Evolutionary conservation across 2,329 filamentous ascomycete species (phyloP), one percentile per base, ranked within the genome.

Genomic region (Paecilomyces dactylethromorphus): DNA sequence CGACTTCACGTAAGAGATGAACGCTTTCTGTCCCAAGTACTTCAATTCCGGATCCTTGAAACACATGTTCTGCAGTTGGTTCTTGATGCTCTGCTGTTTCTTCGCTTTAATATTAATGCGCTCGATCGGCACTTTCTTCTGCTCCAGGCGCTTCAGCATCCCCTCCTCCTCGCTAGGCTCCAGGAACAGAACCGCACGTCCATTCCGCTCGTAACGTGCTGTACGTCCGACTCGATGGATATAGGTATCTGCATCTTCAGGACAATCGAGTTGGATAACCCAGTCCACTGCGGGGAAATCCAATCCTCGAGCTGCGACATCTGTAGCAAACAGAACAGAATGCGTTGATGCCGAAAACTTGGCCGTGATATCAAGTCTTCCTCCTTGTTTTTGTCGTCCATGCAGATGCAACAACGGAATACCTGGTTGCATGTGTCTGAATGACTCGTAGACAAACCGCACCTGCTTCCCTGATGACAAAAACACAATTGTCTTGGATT

Each of bases 191-290:
- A 97, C 91, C 1, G 94, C 93, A 45, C 88, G 86, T 7, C 94
- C 94, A 56, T 91, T 86, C 63, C 89, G 88, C 68, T 97, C 88
- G 73, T 95, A 97, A 22, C 93, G 85, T n/a, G 94, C 94, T 18
- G 94, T 97, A 31, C 94, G 86, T 1, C 94, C 94, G 3, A 97
- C 93, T 60, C 94, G 87, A 76, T 99, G 94, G 65, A 99, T 97
- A 69, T 99, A 99, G 0, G 94, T 99, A 69, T 97, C 94, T 3
- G 90, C 89, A 72, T 99, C 93, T 74, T 99, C 94, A 0, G 94
- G 94, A 65, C 91, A 96, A 73, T 99, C 94, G n/a, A 91, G 83
- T 71, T 99, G 94, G n/a, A 99, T 91, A 4, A 99, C 94, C 89
- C 94, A 99, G 73, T 99, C 94, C 0, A 99, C 94, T 2, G 92